Evolutionary conservation across 2,329 filamentous ascomycete genomes (phyloP), one percentile per base, ranked within the genome.

Genomic region (Sporothrix dimorphospora): DNA sequence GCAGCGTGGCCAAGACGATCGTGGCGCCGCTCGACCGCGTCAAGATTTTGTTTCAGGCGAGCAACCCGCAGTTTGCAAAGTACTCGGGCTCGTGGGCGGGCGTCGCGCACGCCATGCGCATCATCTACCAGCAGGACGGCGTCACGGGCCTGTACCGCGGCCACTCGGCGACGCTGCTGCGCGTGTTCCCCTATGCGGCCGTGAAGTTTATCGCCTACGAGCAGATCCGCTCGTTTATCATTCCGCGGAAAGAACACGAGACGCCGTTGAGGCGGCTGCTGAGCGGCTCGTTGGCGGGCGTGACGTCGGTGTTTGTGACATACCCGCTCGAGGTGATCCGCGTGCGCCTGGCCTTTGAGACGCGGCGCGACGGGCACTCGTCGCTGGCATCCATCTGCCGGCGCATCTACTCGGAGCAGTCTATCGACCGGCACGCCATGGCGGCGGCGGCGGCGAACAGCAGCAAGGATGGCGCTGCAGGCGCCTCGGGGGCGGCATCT

Each of bases 141-240:
- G 75, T 88, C 1, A 80, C 85, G 12, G 96, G 96, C 1, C 86
- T 99, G 7, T 99, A 94, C 82, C 92, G 96, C 69, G 96, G 96
- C 7, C 96, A 99, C 81, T 98, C 94, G 4, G 96, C 94, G 2
- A 99, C 96, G 0, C 85, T 99, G 2, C 86, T 98, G 69, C 91
- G 96, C 75, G 97, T 99, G 75, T 99, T 98, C 78, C 96, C 96
- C 6, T 99, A 99, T 81, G 96, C 95, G 19, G 95, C 93, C 61
- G 97, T 98, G 82, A 99, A 99, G 79, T 99, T 99, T 79, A 88
- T 99, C 55, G 94, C 95, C 61, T 99, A 99, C 83, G 96, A 99
- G 81, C 96, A 99, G 81, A 93, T 98, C 75, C 92, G 96, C 73
- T 89, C 91, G 14, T 78, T 90, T 16, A 79, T 98, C 42, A 98